These are phyloP conservation scores for Xylaria scruposa DNA, from an alignment of 495 filamentous ascomycete genomes.

Conservation along the genomic window DNA sequence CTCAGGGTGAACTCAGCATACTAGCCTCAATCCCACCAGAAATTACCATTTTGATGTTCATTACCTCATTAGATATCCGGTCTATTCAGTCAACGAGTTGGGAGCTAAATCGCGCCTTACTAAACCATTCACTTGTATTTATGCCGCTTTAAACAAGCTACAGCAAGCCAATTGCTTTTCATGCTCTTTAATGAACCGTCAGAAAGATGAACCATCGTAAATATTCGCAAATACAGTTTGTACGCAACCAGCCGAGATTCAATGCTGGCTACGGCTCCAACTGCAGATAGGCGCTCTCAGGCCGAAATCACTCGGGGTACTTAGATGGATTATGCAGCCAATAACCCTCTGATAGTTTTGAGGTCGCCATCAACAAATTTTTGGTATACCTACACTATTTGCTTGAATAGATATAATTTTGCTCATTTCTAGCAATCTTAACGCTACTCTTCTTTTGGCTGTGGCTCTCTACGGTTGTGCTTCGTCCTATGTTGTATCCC, in stretches of 20 bases:
- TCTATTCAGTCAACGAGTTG: not conserved
- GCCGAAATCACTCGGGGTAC: not conserved
- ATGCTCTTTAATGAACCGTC: too few relatives aligned
- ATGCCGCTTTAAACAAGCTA: too few relatives aligned
- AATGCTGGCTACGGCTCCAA: not conserved
- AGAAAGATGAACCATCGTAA: too few relatives aligned
- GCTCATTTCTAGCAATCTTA: not conserved
- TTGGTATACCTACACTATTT: not conserved
- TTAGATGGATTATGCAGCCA: not conserved
- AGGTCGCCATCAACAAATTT: not conserved
- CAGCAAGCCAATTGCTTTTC: too few relatives aligned
- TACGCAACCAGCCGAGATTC: not conserved
- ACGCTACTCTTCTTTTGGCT: not conserved
- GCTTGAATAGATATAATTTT: not conserved
- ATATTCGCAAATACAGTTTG: too few relatives aligned
- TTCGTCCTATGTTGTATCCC: too few relatives aligned
- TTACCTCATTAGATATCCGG: not conserved
- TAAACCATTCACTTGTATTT: too few relatives aligned
- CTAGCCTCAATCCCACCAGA: not conserved
- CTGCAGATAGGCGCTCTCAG: not conserved
- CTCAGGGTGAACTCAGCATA: not conserved
- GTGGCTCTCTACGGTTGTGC: not conserved
- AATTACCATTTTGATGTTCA: not conserved
- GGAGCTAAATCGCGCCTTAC: not conserved
- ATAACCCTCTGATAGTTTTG: not conserved